Conservation (phyloP, 2,329 filamentous ascomycete species). For the Basipetospora chlamydospora region DNA sequence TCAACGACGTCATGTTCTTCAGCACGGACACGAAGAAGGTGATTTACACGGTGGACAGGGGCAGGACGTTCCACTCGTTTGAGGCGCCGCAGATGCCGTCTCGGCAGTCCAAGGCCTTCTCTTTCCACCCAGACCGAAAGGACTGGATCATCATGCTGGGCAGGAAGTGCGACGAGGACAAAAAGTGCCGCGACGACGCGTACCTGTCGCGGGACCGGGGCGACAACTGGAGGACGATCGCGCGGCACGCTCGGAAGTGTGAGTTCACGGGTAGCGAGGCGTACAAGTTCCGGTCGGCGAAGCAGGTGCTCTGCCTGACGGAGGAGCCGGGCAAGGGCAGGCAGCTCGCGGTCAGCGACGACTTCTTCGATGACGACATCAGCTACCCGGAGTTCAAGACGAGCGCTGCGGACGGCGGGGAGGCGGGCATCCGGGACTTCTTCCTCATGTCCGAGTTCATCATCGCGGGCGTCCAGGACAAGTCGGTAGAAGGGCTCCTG, state of each 20-base stretch:
- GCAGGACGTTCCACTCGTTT: conserved; percentile 59
- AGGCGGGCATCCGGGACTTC: conserved; percentile 58
- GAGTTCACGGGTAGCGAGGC: conserved; percentile 63
- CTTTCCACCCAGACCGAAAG: conserved; percentile 72
- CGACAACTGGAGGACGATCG: conserved; percentile 60
- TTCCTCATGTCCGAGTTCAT: conserved; percentile 97
- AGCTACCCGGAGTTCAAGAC: conserved; percentile 33
- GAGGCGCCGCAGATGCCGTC: conserved; percentile 45
- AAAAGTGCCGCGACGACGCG: conserved; percentile 57
- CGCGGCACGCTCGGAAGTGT: conserved; percentile 64
- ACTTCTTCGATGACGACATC: conserved; percentile 54
- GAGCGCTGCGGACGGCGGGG: conserved; percentile 42
- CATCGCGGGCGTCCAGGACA: conserved; percentile 64
- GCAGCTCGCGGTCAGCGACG: conserved; percentile 61
- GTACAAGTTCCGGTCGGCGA: conserved; percentile 35
- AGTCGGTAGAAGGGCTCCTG: conserved; percentile 52
- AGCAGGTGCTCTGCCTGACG: conserved; percentile 48
- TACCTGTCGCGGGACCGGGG: conserved; percentile 70
- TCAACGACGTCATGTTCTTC: conserved; percentile 79
- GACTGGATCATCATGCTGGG: conserved; percentile 93
- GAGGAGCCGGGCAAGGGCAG: conserved; percentile 48
- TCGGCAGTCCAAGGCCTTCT: conserved; percentile 30
- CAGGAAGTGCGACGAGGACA: conserved; percentile 45
- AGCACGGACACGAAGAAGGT: conserved; percentile 52
- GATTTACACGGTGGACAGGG: conserved; percentile 70